phyloP scores from a whole-genome alignment of 2,329 filamentous ascomycete species.

The Dactylellina leptospora region DNA sequence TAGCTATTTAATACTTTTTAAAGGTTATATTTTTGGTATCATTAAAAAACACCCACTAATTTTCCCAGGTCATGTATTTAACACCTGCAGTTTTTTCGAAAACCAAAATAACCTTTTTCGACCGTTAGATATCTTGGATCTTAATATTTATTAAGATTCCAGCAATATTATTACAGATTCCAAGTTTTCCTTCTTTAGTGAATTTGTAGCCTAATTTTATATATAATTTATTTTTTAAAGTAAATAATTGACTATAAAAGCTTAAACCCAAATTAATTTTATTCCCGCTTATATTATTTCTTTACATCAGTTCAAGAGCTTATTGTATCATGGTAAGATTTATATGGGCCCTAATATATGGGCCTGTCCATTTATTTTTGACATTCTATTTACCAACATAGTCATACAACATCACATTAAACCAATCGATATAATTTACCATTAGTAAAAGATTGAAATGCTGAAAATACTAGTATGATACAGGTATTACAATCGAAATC shows the following conservation, averaged over 20 bases:
- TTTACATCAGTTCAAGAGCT: slow-evolving; percentile 58
- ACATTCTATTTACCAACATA: slow-evolving; percentile 52
- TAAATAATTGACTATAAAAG: slow-evolving; percentile 55
- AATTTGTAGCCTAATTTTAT: slow-evolving; percentile 56
- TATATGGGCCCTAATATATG: slow-evolving; percentile 55
- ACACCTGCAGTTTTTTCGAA: slow-evolving; percentile 24
- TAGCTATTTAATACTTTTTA: slow-evolving; percentile 56
- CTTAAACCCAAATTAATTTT: slow-evolving; percentile 55
- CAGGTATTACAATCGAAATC: slow-evolving; percentile 56
- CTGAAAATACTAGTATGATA: slow-evolving; percentile 58
- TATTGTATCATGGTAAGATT: slow-evolving; percentile 59
- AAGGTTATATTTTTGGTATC: slow-evolving; percentile 56
- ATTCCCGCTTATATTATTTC: slow-evolving; percentile 35
- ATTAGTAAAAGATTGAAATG: slow-evolving; percentile 58
- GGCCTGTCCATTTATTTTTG: slow-evolving; percentile 24
- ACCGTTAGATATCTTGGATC: background rate
- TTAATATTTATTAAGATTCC: background rate
- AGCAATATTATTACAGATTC: slow-evolving; percentile 4
- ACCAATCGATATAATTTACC: slow-evolving; percentile 58
- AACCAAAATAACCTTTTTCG: background rate
- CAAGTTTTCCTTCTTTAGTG: slow-evolving; percentile 6
- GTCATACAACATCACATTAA: slow-evolving; percentile 59
- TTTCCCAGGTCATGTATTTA: slow-evolving; percentile 27
- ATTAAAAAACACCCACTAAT: slow-evolving; percentile 33
- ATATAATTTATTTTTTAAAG: slow-evolving; percentile 54